A percentile compares a stretch with the other conserved stretches of the same genome.
Conservation (phyloP, 164 flowering plant genomes). For the Magnolia officinalis region DNA sequence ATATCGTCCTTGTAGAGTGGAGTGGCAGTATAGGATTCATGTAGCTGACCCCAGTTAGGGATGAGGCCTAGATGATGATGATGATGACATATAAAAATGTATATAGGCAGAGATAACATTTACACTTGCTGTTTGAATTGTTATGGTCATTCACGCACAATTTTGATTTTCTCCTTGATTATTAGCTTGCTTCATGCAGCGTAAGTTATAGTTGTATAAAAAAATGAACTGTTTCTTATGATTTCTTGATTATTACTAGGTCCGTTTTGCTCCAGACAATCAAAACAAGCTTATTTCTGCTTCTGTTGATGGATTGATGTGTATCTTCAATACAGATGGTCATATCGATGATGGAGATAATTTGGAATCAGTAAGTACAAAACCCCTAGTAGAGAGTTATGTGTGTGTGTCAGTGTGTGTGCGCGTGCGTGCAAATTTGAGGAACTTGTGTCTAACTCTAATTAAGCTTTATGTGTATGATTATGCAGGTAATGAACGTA, state of each 20-base stretch:
- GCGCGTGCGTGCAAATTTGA: background rate
- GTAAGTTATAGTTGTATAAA: background rate
- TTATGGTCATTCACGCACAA: background rate
- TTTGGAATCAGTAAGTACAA: conserved; percentile 74
- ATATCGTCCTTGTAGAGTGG: too few species aligned
- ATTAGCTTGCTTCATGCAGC: background rate
- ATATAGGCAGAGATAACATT: too few species aligned
- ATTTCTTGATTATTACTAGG: conserved; percentile 40
- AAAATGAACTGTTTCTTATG: conserved; percentile 6
- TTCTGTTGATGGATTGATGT: conserved; percentile 92
- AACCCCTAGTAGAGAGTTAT: background rate
- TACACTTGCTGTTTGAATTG: background rate
- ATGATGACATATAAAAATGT: too few species aligned
- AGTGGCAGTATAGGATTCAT: too few species aligned
- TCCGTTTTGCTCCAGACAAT: conserved; percentile 68
- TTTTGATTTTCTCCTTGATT: background rate
- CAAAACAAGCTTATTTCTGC: conserved; percentile 79
- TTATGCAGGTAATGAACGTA: conserved; percentile 76
- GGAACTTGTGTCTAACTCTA: background rate
- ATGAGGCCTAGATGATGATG: too few species aligned
- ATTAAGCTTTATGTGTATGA: conserved; percentile 1
- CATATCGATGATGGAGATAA: conserved; percentile 83
- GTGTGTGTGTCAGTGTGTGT: too few species aligned
- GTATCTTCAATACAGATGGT: conserved; percentile 69
- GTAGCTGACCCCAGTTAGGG: too few species aligned